A percentile compares a stretch with the other conserved stretches of the same genome.
Conservation (phyloP, 2,329 filamentous ascomycete genomes). For the Colletotrichum camelliae region DNA sequence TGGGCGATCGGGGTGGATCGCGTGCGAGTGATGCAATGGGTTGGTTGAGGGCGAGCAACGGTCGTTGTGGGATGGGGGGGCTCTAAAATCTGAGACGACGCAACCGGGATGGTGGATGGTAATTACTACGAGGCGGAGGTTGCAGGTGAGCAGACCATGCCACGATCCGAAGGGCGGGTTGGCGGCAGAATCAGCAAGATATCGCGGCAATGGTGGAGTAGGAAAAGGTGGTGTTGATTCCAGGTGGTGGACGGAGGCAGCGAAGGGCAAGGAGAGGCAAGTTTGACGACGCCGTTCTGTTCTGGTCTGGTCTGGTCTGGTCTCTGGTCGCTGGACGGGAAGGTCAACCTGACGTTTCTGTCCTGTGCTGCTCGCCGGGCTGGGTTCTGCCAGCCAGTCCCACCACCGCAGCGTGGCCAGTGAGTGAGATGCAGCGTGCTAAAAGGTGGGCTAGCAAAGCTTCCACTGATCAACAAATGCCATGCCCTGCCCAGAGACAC, state of each 20-base stretch:
- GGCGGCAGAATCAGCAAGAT: slow-evolving; percentile 8
- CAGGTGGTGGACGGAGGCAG: slow-evolving; percentile 6
- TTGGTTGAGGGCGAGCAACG: slow-evolving; percentile 18
- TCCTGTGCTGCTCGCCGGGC: not conserved
- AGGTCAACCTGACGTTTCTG: not conserved
- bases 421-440: not conserved
- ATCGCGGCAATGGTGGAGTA: slow-evolving; percentile 15
- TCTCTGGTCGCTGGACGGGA: not conserved
- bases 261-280: slow-evolving; percentile 18
- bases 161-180: slow-evolving; percentile 14
- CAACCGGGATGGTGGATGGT: slow-evolving; percentile 16
- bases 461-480: not conserved
- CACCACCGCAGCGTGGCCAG: not conserved
- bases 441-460: slow-evolving; percentile 5
- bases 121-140: slow-evolving; percentile 7
- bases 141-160: slow-evolving; percentile 19
- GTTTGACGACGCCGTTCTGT: slow-evolving; percentile 20
- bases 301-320: slow-evolving; percentile 2
- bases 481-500: slow-evolving; percentile 7
- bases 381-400: not conserved
- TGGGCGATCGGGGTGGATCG: slow-evolving; percentile 29
- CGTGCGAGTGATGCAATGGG: slow-evolving; percentile 35
- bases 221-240: slow-evolving; percentile 18
- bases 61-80: slow-evolving; percentile 22
- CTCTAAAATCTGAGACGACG: slow-evolving; percentile 23